A percentile compares a stretch with the other conserved stretches of the same genome.
These are phyloP conservation scores for Ascochyta rabiei DNA, from an alignment of 2,329 filamentous ascomycete species.

Conservation along the genomic window DNA sequence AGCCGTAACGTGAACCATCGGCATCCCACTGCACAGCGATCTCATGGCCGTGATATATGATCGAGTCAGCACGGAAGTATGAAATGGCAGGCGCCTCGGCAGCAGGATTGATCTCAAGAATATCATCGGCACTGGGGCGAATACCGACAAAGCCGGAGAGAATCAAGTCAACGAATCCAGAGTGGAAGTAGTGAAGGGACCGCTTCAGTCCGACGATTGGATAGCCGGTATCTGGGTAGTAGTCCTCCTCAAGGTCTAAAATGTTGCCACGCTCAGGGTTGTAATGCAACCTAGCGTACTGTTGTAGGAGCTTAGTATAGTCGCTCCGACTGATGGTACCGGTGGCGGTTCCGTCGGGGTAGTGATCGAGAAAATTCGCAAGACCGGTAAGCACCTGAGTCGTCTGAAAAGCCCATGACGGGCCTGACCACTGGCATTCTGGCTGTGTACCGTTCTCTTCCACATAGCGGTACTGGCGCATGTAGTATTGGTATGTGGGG, in stretches of 20 bases:
- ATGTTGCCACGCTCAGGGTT: slow-evolving; percentile 37
- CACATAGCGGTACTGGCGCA: slow-evolving; percentile 51
- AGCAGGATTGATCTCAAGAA: slow-evolving; percentile 51
- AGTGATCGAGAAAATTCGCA: slow-evolving; percentile 53
- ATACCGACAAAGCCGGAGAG: slow-evolving; percentile 53
- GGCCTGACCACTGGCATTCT: slow-evolving; percentile 56
- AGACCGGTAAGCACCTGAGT: slow-evolving; percentile 51
- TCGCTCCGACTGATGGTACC: slow-evolving; percentile 37
- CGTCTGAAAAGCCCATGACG: slow-evolving; percentile 53
- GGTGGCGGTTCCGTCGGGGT: slow-evolving; percentile 34
- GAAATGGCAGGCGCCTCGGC: slow-evolving; percentile 39
- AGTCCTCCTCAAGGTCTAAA: slow-evolving; percentile 53
- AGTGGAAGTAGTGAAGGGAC: slow-evolving; percentile 55
- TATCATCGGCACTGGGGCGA: slow-evolving; percentile 47
- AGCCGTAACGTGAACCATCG: slow-evolving; percentile 41
- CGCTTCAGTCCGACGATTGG: slow-evolving; percentile 52
- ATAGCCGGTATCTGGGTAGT: slow-evolving; percentile 51
- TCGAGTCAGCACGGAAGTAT: slow-evolving; percentile 52
- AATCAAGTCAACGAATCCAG: slow-evolving; percentile 52
- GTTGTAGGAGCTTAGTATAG: slow-evolving; percentile 46
- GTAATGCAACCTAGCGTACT: slow-evolving; percentile 52
- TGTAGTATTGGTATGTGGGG: slow-evolving; percentile 54
- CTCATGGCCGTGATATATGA: slow-evolving; percentile 52
- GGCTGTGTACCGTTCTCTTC: slow-evolving; percentile 35
- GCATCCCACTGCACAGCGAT: slow-evolving; percentile 53